phyloP scores from a whole-genome alignment of 208 protist species.

The Crithidia expoeki region DNA sequence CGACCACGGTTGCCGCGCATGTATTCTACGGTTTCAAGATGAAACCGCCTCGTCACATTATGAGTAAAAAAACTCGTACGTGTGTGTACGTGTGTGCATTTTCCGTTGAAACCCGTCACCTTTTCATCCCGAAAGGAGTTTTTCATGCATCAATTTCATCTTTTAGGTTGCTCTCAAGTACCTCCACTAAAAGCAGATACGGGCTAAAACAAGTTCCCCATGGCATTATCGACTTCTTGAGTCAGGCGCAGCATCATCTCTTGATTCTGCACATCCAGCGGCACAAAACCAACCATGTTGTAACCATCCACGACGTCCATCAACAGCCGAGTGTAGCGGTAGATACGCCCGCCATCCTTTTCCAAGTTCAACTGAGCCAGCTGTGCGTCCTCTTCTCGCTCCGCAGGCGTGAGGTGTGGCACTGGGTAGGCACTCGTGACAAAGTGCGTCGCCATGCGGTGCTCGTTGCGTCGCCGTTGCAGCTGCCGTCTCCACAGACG shows the following conservation, averaged over 20 bases:
- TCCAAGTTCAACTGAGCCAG: constrained; percentile 46
- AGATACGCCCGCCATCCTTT: constrained; percentile 68
- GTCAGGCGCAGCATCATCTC: constrained; percentile 89
- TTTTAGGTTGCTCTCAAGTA: too few relatives aligned
- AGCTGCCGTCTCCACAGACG: constrained; percentile 77
- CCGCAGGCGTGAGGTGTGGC: constrained; percentile 37
- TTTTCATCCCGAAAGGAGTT: too few relatives aligned
- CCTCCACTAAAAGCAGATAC: neutral
- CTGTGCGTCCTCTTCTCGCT: constrained; percentile 51
- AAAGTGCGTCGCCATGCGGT: constrained; percentile 49
- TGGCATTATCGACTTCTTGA: constrained; percentile 81
- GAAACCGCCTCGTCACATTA: too few relatives aligned
- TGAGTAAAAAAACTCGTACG: too few relatives aligned
- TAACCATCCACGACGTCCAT: constrained; percentile 96
- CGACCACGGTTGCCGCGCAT: too few relatives aligned
- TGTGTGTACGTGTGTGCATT: constrained; percentile 11
- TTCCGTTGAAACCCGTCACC: too few relatives aligned
- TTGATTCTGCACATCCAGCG: constrained; percentile 85
- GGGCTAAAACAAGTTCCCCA: constrained; percentile 71
- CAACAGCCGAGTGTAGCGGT: constrained; percentile 81
- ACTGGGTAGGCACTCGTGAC: constrained; percentile 33
- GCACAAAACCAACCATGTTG: constrained; percentile 92
- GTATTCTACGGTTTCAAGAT: too few relatives aligned
- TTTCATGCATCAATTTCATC: too few relatives aligned
- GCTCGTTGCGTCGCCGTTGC: constrained; percentile 45